Base-by-base conservation (phyloP, 2,329 filamentous ascomycete species). In the Zymoseptoria crescenta region DNA sequence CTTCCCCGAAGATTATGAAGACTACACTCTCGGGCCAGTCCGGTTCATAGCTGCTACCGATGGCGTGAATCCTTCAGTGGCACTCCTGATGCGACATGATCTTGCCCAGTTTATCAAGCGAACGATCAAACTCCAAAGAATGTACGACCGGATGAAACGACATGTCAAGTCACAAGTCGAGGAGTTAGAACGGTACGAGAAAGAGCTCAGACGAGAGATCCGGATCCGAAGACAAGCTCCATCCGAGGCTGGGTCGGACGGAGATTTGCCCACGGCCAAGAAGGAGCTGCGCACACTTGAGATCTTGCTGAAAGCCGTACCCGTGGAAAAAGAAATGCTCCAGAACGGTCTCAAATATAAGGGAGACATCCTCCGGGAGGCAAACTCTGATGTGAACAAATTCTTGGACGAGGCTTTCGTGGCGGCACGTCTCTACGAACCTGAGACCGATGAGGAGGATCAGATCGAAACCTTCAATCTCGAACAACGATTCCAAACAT, bases 321-420 rank as follows among this genome's bases (percentile, higher is more conserved):
- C 41, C 28, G 19, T 6, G 21, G 41, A 41, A 4, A 49, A 27
- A n/a, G 49, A 52, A 21, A 29, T 30, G 29, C 2, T 30, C 6
- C 3, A 30, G 29, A 30, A 10, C 4, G 51, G 20, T 3, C 57
- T 58, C 6, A 8, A 48, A 4, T 41, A 19, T 19, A 55, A 41
- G 10, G 19, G 16, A 8, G 52, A 54, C 1, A 27, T 27, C 13
- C n/a, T 50, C 8, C 10, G 20, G 2, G 35, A 59, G n/a, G 51
- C 54, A 8, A 50, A 56, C 19, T n/a, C 24, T 16, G 50, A 54
- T 6, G 50, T 59, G 10, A 27, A 41, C 27, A 29, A 28, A 8
- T 8, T 54, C n/a, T 30, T 60, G 1, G 58, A 60, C n/a, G 58
- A 60, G 16, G 58, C 58, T 8, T 60, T 56, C 29, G 51, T 55